phyloP scores from a whole-genome alignment of 208 protist species.

The Angomonas deanei region DNA sequence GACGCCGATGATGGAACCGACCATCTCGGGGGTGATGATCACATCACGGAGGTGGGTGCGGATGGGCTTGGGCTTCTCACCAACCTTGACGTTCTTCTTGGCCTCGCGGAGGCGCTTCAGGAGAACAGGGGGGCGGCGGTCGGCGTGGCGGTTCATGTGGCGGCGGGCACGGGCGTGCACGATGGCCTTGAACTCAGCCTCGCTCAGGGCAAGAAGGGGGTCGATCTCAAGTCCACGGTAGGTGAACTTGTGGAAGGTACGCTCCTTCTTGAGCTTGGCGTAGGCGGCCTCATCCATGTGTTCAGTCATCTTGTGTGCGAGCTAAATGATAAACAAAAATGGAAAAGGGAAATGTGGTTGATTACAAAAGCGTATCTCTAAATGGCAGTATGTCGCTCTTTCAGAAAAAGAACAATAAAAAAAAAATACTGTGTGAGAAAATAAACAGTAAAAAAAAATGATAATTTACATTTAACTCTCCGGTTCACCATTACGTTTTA shows the following conservation, averaged over 20 bases:
- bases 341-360: constrained; percentile 6
- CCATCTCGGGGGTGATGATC: constrained; percentile 99
- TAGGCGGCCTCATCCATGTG: constrained; percentile 85
- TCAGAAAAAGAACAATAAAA: too few species aligned
- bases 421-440: too few species aligned
- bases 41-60: constrained; percentile 99
- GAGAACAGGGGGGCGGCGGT: constrained; percentile 90
- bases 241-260: constrained; percentile 98
- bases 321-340: constrained; percentile 5
- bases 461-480: too few species aligned
- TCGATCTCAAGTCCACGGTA: constrained; percentile 96
- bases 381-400: too few species aligned
- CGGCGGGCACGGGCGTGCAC: constrained; percentile 93
- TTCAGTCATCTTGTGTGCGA: constrained; percentile 34
- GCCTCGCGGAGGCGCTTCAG: constrained; percentile 97
- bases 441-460: too few species aligned
- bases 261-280: constrained; percentile 95
- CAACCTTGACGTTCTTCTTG: constrained; percentile 92
- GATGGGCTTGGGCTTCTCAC: constrained; percentile 97
- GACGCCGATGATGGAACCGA: constrained; percentile 98
- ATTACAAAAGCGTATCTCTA: background rate
- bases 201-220: constrained; percentile 90
- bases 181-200: constrained; percentile 93
- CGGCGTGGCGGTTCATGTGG: constrained; percentile 91
- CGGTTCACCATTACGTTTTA: background rate